Conservation (phyloP, 495 filamentous ascomycete species). For the Xylaria longipes region DNA sequence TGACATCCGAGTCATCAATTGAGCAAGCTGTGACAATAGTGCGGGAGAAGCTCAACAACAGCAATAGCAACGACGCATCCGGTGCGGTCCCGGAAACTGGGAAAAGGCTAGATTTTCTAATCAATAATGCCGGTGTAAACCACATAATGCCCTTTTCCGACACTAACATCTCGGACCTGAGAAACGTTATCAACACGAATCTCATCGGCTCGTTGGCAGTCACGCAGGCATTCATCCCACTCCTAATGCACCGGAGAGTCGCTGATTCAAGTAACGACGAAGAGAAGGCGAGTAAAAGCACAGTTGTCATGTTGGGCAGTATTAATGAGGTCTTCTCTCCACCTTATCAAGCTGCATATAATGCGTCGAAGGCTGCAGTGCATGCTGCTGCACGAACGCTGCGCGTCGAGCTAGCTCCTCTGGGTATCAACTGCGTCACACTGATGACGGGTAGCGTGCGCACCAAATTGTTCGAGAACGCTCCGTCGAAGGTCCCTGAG, state of each 20-base stretch:
- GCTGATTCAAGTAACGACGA: background rate
- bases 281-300: slow-evolving; percentile 47
- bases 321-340: slow-evolving; percentile 54
- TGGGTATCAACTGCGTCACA: slow-evolving; percentile 49
- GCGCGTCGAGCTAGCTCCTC: slow-evolving; percentile 60
- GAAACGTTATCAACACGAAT: slow-evolving; percentile 60
- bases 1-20: slow-evolving; percentile 51
- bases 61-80: slow-evolving; percentile 16
- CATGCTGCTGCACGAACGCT: slow-evolving; percentile 49
- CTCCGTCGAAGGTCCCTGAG: slow-evolving; percentile 32
- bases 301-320: slow-evolving; percentile 57
- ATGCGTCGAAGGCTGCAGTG: slow-evolving; percentile 61
- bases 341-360: slow-evolving; percentile 55
- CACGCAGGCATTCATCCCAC: slow-evolving; percentile 60
- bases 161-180: slow-evolving; percentile 48
- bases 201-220: slow-evolving; percentile 59
- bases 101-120: slow-evolving; percentile 54
- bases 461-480: slow-evolving; percentile 34
- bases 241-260: slow-evolving; percentile 45
- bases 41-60: slow-evolving; percentile 4
- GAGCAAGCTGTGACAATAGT: slow-evolving; percentile 38
- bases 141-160: slow-evolving; percentile 56
- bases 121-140: slow-evolving; percentile 63
- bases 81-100: slow-evolving; percentile 27
- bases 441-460: slow-evolving; percentile 42